Conservation (phyloP, 139 green algal species). For the Micromonas pusilla region DNA sequence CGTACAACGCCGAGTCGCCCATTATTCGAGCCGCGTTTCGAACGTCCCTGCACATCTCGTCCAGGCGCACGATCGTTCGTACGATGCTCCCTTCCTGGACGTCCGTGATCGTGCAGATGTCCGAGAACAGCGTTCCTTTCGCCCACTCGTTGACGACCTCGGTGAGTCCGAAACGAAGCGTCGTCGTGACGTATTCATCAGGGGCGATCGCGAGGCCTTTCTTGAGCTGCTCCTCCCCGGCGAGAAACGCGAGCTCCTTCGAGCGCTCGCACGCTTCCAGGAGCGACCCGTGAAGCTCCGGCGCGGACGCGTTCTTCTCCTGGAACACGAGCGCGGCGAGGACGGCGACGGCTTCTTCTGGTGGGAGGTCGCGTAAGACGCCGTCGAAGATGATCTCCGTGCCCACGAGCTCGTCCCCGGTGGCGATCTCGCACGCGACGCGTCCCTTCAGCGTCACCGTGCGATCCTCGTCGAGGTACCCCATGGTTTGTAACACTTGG, state of each 20-base stretch:
- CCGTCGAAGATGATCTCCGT: constrained; percentile 81
- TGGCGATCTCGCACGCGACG: constrained; percentile 87
- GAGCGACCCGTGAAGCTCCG: background rate
- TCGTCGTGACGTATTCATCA: constrained; percentile 57
- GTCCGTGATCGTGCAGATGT: constrained; percentile 84
- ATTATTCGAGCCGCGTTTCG: constrained; percentile 85
- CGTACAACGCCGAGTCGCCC: constrained; percentile 80
- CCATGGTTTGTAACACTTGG: constrained; percentile 65
- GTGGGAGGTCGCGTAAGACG: constrained; percentile 61
- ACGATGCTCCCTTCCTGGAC: constrained; percentile 94
- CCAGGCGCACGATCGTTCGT: constrained; percentile 74
- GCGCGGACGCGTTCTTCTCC: constrained; percentile 53
- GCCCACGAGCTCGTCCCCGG: constrained; percentile 80
- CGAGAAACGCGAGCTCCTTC: background rate
- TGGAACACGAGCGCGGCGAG: constrained; percentile 89
- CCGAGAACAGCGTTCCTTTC: constrained; percentile 70
- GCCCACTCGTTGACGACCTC: constrained; percentile 96
- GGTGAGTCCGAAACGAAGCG: constrained; percentile 61
- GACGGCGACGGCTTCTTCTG: constrained; percentile 83
- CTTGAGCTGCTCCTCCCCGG: constrained; percentile 52
- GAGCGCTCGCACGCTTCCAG: background rate
- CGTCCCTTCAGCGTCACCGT: constrained; percentile 43
- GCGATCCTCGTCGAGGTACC: constrained; percentile 56
- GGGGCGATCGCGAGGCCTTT: constrained; percentile 44
- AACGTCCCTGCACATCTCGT: constrained; percentile 69